Percentiles rank a stretch among this genome's conserved stretches.
Evolutionary conservation across 2,329 filamentous ascomycete species (phyloP).

Genomic region (Aspergillus ibericus): DNA sequence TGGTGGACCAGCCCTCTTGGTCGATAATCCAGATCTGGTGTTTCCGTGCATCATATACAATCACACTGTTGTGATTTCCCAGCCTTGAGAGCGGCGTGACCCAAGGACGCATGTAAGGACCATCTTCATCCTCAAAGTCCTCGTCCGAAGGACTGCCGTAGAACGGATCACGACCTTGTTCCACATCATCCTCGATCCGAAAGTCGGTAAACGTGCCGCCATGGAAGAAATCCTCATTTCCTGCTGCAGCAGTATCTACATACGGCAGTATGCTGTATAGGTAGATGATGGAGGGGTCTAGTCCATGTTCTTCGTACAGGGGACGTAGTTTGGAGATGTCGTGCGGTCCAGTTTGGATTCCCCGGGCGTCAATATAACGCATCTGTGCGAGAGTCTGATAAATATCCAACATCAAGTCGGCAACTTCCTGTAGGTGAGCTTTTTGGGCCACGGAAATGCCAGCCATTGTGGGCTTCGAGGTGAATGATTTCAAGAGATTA

Average conservation of each 20-base stretch:
- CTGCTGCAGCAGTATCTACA: background rate
- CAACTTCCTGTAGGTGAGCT: conserved; percentile 26
- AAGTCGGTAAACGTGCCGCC: conserved; percentile 7
- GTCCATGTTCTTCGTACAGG: background rate
- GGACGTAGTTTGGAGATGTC: conserved; percentile 16
- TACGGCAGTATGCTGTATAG: conserved; percentile 22
- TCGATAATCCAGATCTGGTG: conserved; percentile 26
- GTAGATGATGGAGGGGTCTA: conserved; percentile 10
- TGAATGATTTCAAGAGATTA: background rate
- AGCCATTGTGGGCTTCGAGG: background rate
- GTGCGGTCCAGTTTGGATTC: conserved; percentile 6
- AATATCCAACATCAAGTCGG: conserved; percentile 29
- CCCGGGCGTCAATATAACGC: conserved; percentile 23
- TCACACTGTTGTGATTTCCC: conserved; percentile 24
- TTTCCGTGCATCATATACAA: conserved; percentile 29
- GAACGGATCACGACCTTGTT: conserved; percentile 7
- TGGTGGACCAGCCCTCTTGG: conserved; percentile 8
- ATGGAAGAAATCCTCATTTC: background rate
- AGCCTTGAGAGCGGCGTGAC: conserved; percentile 29
- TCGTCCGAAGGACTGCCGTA: background rate
- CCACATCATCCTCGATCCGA: background rate
- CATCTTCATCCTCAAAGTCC: conserved; percentile 15
- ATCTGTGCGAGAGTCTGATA: conserved; percentile 29
- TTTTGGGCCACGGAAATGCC: background rate
- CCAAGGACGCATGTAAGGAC: conserved; percentile 30